Percentiles rank a stretch among this genome's conserved stretches.
Evolutionary conservation across 345 rosid species (phyloP).

Genomic region (Hibiscus tridactylites): DNA sequence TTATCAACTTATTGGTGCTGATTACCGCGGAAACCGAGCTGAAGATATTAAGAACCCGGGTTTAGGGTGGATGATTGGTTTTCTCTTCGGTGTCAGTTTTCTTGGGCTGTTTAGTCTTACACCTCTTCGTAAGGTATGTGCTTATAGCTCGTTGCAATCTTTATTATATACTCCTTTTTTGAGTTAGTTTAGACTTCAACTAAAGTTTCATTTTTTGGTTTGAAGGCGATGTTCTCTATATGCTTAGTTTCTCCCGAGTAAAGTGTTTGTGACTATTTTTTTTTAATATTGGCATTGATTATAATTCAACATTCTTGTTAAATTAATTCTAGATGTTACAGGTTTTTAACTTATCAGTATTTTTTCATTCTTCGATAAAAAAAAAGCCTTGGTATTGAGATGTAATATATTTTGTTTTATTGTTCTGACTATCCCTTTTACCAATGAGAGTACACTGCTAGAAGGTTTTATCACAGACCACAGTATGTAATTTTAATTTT

Average conservation of each 20-base stretch:
- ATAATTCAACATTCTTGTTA: background rate
- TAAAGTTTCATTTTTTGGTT: background rate
- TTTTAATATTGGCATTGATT: background rate
- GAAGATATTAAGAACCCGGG: constrained; percentile 76
- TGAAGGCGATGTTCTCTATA: background rate
- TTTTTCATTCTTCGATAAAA: background rate
- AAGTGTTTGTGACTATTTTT: background rate
- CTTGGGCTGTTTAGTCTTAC: constrained; percentile 80
- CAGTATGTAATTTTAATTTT: background rate
- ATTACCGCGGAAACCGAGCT: constrained; percentile 68
- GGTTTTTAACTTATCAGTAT: background rate
- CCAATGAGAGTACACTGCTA: background rate
- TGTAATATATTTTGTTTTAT: background rate
- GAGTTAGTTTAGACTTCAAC: background rate
- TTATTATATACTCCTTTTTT: background rate
- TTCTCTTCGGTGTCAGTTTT: constrained; percentile 79
- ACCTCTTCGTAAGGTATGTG: constrained; percentile 75
- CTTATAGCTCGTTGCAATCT: background rate
- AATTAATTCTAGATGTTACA: background rate
- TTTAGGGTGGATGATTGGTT: constrained; percentile 85
- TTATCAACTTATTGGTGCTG: constrained; percentile 71
- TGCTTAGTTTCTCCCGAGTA: background rate
- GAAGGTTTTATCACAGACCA: too few species aligned
- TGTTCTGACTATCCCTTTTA: background rate
- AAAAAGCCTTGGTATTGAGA: background rate